Evolutionary conservation across 768 basidiomycete genomes (phyloP).

Genomic region (Macrolepiota dolichaula): DNA sequence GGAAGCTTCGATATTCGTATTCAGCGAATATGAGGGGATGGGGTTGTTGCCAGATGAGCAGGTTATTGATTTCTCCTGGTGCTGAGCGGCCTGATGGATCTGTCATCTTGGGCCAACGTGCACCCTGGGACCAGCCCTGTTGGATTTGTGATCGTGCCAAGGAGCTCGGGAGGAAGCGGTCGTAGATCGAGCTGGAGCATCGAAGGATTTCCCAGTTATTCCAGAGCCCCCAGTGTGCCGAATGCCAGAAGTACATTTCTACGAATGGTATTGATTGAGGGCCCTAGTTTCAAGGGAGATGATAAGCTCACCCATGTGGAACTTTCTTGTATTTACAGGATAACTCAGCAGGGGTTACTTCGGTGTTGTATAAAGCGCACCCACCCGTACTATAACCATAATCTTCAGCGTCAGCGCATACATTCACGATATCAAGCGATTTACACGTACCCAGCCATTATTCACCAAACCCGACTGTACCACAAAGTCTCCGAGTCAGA

Average conservation of each 20-base stretch:
- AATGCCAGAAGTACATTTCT: constrained; percentile 61
- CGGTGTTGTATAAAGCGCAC: constrained; percentile 6
- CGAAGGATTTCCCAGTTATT: constrained; percentile 55
- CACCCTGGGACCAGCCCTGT: constrained; percentile 50
- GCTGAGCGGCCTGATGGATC: constrained; percentile 56
- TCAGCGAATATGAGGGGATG: constrained; percentile 58
- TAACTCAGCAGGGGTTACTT: no score
- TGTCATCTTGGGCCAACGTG: constrained; percentile 64
- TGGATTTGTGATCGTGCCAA: constrained; percentile 47
- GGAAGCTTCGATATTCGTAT: constrained; percentile 51
- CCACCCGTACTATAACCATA: constrained; percentile 31
- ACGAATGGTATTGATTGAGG: not conserved
- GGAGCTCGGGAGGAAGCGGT: constrained; percentile 43
- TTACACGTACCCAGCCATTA: constrained; percentile 47
- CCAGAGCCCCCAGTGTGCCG: constrained; percentile 58
- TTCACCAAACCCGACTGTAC: constrained; percentile 51
- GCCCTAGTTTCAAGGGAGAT: not conserved
- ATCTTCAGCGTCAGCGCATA: not conserved
- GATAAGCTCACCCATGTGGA: constrained; percentile 45
- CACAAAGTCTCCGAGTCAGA: not conserved
- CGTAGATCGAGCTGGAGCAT: constrained; percentile 41
- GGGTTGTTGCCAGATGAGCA: constrained; percentile 61
- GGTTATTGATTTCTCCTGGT: constrained; percentile 59
- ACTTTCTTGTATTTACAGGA: constrained; percentile 35
- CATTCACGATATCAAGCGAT: not conserved